Evolutionary conservation across 768 basidiomycete genomes (phyloP).

Genomic region (Naganishia onofrii): DNA sequence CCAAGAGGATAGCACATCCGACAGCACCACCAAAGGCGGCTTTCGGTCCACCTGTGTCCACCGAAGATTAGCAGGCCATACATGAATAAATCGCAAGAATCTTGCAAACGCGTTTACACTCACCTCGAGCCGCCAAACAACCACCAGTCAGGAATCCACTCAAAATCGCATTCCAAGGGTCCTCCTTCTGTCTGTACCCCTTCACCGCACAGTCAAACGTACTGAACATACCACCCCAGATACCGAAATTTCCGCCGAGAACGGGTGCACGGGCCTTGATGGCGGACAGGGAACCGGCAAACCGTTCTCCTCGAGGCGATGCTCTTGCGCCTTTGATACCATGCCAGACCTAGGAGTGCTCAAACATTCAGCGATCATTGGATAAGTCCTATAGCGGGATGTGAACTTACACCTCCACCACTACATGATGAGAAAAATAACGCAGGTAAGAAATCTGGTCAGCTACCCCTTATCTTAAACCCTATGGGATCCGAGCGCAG

Average conservation of each 20-base stretch:
- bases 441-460: not conserved
- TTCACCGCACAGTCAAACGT: slow-evolving; percentile 98
- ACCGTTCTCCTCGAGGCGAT: slow-evolving; percentile 74
- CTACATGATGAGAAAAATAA: not conserved
- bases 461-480: not conserved
- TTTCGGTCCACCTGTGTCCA: slow-evolving; percentile 75
- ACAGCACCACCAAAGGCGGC: slow-evolving; percentile 88
- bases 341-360: slow-evolving; percentile 20
- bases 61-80: not conserved
- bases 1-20: slow-evolving; percentile 91
- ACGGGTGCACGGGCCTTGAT: slow-evolving; percentile 98
- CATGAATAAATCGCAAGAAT: not conserved
- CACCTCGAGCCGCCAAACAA: slow-evolving; percentile 87
- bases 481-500: not conserved
- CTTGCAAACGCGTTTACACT: slow-evolving; percentile 52
- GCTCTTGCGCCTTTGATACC: slow-evolving; percentile 30
- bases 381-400: not conserved
- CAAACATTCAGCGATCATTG: not conserved
- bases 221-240: slow-evolving; percentile 87
- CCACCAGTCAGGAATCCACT: slow-evolving; percentile 99
- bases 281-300: slow-evolving; percentile 87
- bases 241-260: slow-evolving; percentile 86
- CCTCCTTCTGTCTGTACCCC: slow-evolving; percentile 93
- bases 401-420: slow-evolving; percentile 21
- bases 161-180: slow-evolving; percentile 98